phyloP scores from a whole-genome alignment of 2,329 filamentous ascomycete genomes.

The Aspergillus sp. region DNA sequence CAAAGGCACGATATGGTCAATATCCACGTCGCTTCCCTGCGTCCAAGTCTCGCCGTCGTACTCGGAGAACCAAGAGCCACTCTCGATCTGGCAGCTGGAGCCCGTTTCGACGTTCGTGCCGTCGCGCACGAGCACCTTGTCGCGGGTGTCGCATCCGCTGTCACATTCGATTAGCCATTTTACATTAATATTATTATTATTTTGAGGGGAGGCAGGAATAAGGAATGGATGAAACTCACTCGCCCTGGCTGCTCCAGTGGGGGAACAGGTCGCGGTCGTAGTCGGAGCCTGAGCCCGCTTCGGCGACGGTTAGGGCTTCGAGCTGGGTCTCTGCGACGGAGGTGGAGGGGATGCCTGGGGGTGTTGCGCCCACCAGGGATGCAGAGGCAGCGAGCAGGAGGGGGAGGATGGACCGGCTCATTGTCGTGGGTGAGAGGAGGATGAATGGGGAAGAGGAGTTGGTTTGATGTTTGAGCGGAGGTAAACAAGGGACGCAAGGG shows the following conservation, averaged over 20 bases:
- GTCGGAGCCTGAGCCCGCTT: constrained; percentile 53
- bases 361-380: constrained; percentile 26
- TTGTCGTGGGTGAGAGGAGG: neutral
- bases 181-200: no score
- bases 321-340: constrained; percentile 60
- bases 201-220: neutral
- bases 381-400: constrained; percentile 18
- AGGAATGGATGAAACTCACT: constrained; percentile 33
- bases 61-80: constrained; percentile 69
- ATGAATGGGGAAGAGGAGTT: neutral
- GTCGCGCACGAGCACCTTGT: constrained; percentile 72
- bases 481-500: no score
- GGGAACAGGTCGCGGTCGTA: constrained; percentile 70
- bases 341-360: constrained; percentile 63
- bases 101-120: constrained; percentile 62
- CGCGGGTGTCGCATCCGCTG: constrained; percentile 70
- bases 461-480: no score
- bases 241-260: constrained; percentile 60
- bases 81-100: constrained; percentile 62
- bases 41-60: constrained; percentile 75
- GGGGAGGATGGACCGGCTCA: constrained; percentile 9
- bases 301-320: constrained; percentile 56
- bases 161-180: no score
- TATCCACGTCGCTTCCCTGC: constrained; percentile 68
- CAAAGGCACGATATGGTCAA: constrained; percentile 80